Base-by-base conservation (phyloP, 2,329 filamentous ascomycete genomes). In the Didymella pinodella region DNA sequence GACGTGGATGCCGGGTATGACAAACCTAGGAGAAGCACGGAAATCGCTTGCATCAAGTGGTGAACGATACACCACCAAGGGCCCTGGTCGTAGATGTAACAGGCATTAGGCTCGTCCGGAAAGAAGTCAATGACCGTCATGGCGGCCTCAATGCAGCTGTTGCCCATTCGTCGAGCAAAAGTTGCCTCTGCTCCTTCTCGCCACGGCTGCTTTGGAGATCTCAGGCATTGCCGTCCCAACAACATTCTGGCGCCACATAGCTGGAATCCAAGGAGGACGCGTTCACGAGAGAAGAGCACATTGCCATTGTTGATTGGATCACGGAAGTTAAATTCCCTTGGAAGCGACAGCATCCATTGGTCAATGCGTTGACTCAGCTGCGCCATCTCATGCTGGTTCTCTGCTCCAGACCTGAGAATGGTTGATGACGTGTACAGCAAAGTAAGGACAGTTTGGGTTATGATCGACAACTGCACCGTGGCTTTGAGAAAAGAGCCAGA, bases 51-150 rank as follows among this genome's bases (percentile, higher is more conserved):
- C 69, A 79, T 76, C 22, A 80, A 54, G 46, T 77, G 70, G 28
- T 74, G 70, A n/a, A 79, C 65, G 26, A 77, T 63, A 53, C 72
- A 75, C 77, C 77, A 80, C 79, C 79, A 81, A 3, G 79, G 79
- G 1, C 72, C 72, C 22, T 71, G 65, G 34, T 72, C 57, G 52
- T 78, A 77, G 6, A 74, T 48, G 32, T 64, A 63, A 2, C 71
- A 52, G 11, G 74, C 57, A 55, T 70, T 63, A 1, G 70, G 65
- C 49, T 73, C 65, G 20, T 75, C 70, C 2, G 77, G 78, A 4
- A 80, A 64, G n/a, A 78, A 58, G 18, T 73, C 67, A 6, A 77
- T 48, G 31, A 76, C 63, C 3, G 64, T 65, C 48, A 67, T 71
- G 2, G 78, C 78, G n/a, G 78, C 72, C 12, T 75, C 66, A 7